phyloP scores from a whole-genome alignment of 257 asterid species.

The Nicotiana noctiflora region DNA sequence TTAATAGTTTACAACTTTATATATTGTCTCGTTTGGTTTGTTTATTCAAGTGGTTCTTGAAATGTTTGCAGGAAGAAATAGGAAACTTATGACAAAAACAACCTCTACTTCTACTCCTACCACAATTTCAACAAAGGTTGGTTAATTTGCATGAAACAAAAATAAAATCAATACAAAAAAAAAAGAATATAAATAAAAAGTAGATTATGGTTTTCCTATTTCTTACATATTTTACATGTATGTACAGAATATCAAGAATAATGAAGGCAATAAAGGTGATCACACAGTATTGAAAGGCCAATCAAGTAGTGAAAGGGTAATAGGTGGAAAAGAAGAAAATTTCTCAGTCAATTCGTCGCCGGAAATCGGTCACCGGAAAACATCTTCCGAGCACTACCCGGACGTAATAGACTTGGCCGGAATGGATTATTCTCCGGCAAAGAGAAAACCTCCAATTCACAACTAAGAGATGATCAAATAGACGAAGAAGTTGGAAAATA shows the following conservation, averaged over 20 bases:
- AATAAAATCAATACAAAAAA: neutral
- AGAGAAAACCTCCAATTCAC: slow-evolving; percentile 72
- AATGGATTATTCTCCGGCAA: slow-evolving; percentile 82
- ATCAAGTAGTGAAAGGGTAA: slow-evolving; percentile 15
- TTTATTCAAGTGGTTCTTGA: neutral
- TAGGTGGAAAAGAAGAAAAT: slow-evolving; percentile 25
- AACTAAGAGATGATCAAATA: slow-evolving; percentile 27
- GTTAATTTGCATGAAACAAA: slow-evolving; percentile 13
- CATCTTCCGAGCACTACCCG: slow-evolving; percentile 29
- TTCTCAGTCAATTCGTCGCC: slow-evolving; percentile 22
- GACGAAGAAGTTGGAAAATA: neutral
- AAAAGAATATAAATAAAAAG: neutral
- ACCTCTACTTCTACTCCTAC: slow-evolving; percentile 23
- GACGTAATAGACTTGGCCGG: slow-evolving; percentile 58
- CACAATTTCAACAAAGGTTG: slow-evolving; percentile 41
- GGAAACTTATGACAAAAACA: slow-evolving; percentile 39
- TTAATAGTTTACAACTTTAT: neutral
- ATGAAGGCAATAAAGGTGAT: slow-evolving; percentile 25
- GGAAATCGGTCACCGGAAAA: slow-evolving; percentile 14
- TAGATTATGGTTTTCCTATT: neutral
- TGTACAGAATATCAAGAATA: slow-evolving; percentile 31
- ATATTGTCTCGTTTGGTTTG: neutral
- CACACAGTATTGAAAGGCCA: slow-evolving; percentile 12
- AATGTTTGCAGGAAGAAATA: slow-evolving; percentile 48
- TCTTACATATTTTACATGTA: slow-evolving; percentile 5